Percentiles rank a stretch among this genome's conserved stretches.
Evolutionary conservation across 345 rosid genomes (phyloP).

Genomic region (Hypericum androsaemum): DNA sequence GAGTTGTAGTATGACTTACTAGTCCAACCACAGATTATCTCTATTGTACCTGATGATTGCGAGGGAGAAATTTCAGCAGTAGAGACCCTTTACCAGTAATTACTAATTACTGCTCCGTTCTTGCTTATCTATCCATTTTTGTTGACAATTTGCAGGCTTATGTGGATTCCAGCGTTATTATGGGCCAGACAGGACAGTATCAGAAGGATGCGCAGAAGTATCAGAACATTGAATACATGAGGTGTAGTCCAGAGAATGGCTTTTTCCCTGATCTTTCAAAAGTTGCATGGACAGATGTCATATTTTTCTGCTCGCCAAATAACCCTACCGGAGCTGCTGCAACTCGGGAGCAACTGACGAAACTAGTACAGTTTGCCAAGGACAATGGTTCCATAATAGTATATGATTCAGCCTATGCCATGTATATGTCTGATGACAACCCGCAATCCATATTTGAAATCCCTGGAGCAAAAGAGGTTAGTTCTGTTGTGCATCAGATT

Average conservation of each 20-base stretch:
- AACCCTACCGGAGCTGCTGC: conserved; percentile 96
- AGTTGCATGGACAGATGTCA: conserved; percentile 64
- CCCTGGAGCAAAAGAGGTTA: conserved; percentile 96
- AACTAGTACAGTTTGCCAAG: conserved; percentile 73
- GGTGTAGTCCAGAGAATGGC: conserved; percentile 84
- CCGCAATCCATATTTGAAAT: conserved; percentile 89
- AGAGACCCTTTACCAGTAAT: neutral
- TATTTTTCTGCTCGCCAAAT: conserved; percentile 93
- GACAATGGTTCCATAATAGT: conserved; percentile 84
- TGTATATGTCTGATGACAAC: conserved; percentile 76
- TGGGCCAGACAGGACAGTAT: conserved; percentile 84
- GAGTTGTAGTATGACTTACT: too few species aligned
- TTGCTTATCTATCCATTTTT: neutral
- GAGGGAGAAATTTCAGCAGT: too few species aligned
- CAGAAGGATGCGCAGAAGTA: conserved; percentile 55
- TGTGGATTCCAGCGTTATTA: conserved; percentile 88
- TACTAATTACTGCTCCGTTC: neutral
- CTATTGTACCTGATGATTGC: too few species aligned
- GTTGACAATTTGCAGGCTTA: conserved; percentile 52
- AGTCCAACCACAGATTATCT: too few species aligned
- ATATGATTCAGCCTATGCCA: conserved; percentile 89
- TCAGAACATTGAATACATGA: conserved; percentile 84
- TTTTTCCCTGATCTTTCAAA: conserved; percentile 86
- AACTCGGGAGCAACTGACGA: conserved; percentile 70
- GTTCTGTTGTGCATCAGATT: too few species aligned